Evolutionary conservation across 1,139 yeast species (phyloP).

Genomic region (Scheffersomyces insectosa): DNA sequence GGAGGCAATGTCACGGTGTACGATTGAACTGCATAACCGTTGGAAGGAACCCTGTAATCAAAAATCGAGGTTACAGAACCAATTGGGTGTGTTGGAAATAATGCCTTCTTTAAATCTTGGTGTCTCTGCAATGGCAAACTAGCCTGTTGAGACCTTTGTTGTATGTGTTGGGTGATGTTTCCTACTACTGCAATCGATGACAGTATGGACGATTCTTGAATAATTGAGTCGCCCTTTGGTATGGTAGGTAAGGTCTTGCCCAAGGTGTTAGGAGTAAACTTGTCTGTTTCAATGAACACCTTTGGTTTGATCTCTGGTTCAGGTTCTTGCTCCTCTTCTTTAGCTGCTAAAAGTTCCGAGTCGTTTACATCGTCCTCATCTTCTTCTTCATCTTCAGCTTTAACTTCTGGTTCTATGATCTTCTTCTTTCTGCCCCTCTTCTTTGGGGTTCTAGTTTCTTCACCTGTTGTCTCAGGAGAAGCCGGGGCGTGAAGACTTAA

Average conservation of each 20-base stretch:
- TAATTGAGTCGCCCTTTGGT: constrained; percentile 18
- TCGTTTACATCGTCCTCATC: constrained; percentile 8
- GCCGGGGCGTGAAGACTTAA: constrained; percentile 13
- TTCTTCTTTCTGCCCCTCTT: constrained; percentile 23
- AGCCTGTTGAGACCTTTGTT: constrained; percentile 24
- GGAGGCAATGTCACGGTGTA: constrained; percentile 46
- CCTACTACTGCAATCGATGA: constrained; percentile 15
- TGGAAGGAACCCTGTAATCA: constrained; percentile 48
- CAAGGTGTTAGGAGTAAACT: constrained; percentile 13
- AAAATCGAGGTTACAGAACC: constrained; percentile 25
- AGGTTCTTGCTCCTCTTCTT: background rate
- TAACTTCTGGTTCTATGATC: constrained; percentile 18
- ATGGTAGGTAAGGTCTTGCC: constrained; percentile 20
- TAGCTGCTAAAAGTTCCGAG: constrained; percentile 3
- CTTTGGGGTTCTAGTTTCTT: constrained; percentile 16
- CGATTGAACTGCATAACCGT: constrained; percentile 44
- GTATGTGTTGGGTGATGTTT: constrained; percentile 26
- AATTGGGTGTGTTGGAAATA: constrained; percentile 37
- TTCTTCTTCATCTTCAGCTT: constrained; percentile 18
- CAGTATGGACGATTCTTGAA: constrained; percentile 18
- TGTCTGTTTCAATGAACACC: constrained; percentile 2
- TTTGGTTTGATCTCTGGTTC: background rate
- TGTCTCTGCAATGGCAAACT: constrained; percentile 19
- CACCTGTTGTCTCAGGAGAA: constrained; percentile 2
- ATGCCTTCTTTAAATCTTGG: constrained; percentile 28